These are phyloP conservation scores for Cinnamomum chago DNA, from an alignment of 164 flowering plant genomes.

Conservation along the genomic window DNA sequence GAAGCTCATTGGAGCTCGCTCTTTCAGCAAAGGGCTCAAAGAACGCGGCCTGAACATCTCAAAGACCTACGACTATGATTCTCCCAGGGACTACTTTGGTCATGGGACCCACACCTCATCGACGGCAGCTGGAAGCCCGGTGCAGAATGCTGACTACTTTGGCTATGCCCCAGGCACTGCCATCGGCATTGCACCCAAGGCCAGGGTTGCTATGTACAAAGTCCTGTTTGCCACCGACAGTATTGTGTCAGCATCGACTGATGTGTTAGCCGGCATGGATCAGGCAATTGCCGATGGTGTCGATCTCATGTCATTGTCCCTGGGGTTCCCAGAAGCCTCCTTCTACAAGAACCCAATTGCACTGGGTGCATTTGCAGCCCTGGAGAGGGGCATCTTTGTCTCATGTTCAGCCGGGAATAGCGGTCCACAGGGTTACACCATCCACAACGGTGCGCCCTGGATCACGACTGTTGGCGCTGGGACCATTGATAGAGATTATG, in stretches of 20 bases:
- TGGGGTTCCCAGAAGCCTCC: neutral
- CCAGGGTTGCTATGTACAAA: conserved; percentile 15
- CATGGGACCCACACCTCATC: conserved; percentile 28
- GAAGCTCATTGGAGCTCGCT: conserved; percentile 14
- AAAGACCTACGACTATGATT: conserved; percentile 1
- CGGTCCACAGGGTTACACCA: conserved; percentile 9
- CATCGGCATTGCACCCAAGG: conserved; percentile 13
- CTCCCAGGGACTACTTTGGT: neutral
- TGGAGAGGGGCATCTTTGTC: conserved; percentile 24
- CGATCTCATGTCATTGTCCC: conserved; percentile 16
- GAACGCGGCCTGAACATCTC: neutral
- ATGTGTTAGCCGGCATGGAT: conserved; percentile 17
- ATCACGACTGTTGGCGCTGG: conserved; percentile 20
- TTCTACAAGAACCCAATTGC: conserved; percentile 6
- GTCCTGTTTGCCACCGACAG: neutral
- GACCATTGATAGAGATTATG: conserved; percentile 13
- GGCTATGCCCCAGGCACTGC: conserved; percentile 26
- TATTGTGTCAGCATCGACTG: neutral
- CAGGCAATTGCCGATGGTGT: conserved; percentile 20
- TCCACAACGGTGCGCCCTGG: conserved; percentile 20
- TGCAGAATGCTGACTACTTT: conserved; percentile 28
- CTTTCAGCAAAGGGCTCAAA: conserved; percentile 10
- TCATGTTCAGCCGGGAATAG: conserved; percentile 18
- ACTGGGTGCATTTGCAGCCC: conserved; percentile 14
- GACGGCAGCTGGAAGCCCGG: conserved; percentile 38